A percentile compares a stretch with the other conserved stretches of the same genome.
Conservation (phyloP, 176 grass and related monocot species). For the Cenchrus purpureus region DNA sequence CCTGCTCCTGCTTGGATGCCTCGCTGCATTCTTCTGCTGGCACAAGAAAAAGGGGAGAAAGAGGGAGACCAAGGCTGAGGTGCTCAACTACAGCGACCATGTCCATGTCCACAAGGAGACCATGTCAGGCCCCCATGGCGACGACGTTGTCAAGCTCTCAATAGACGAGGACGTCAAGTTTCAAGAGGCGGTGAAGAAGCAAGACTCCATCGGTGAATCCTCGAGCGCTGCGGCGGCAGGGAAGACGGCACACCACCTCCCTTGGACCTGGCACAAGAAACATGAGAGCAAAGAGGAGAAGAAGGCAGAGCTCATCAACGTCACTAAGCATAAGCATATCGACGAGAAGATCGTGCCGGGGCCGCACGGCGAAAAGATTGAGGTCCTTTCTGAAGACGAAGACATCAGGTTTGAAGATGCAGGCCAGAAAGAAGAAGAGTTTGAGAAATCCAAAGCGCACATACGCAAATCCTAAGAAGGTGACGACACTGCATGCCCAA, state of each 20-base stretch:
- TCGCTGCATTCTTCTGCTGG: conserved; percentile 67
- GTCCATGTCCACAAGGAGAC: conserved; percentile 59
- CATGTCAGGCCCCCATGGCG: conserved; percentile 43
- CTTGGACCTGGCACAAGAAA: conserved; percentile 56
- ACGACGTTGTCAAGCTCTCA: conserved; percentile 32
- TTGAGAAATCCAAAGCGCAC: conserved; percentile 12
- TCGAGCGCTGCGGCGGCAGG: not conserved
- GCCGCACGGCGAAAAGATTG: conserved; percentile 40
- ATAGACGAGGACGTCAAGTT: conserved; percentile 75
- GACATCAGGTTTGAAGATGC: conserved; percentile 49
- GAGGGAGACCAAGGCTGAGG: conserved; percentile 45
- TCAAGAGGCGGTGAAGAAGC: conserved; percentile 57
- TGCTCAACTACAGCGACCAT: conserved; percentile 59
- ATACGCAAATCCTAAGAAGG: conserved; percentile 35
- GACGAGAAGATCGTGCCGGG: conserved; percentile 54
- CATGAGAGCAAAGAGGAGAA: conserved; percentile 34
- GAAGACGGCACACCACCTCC: conserved; percentile 17
- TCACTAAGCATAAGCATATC: conserved; percentile 41
- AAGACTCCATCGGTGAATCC: conserved; percentile 30
- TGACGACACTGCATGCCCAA: not conserved
- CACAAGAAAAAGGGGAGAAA: conserved; percentile 65
- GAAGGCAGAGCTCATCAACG: conserved; percentile 47
- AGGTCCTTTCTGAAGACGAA: conserved; percentile 55
- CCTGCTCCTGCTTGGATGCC: conserved; percentile 66
- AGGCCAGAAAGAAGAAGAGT: not conserved